phyloP scores from a whole-genome alignment of 805 yeast genomes.

The Helenozyma rhizophorensis region DNA sequence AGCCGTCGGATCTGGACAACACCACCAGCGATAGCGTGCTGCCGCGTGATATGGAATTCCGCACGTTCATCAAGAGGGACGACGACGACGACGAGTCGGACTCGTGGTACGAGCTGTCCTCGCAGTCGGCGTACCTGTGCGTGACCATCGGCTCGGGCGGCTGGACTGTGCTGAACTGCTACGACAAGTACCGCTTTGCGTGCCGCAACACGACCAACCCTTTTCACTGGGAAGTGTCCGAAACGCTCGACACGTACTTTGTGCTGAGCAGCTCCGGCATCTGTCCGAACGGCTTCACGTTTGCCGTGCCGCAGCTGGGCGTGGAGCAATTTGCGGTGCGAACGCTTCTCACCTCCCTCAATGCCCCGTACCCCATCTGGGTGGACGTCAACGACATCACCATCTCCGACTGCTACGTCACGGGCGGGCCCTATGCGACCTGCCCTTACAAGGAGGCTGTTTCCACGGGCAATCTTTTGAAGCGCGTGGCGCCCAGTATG shows the following conservation, averaged over 20 bases:
- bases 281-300: constrained; percentile 33
- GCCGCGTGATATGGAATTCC: too few species aligned
- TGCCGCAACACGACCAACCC: constrained; percentile 47
- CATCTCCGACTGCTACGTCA: constrained; percentile 74
- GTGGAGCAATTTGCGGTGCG: constrained; percentile 28
- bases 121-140: constrained; percentile 35
- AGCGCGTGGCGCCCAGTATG: constrained; percentile 64
- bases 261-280: constrained; percentile 24
- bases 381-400: constrained; percentile 77
- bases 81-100: constrained; percentile 6
- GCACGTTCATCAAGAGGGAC: too few species aligned
- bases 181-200: constrained; percentile 44
- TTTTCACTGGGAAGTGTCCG: constrained; percentile 40
- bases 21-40: constrained; percentile 4
- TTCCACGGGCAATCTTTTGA: constrained; percentile 51
- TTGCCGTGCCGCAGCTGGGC: constrained; percentile 33
- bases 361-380: constrained; percentile 52
- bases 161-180: constrained; percentile 70
- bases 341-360: constrained; percentile 22
- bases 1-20: constrained; percentile 39
- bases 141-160: constrained; percentile 40
- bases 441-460: constrained; percentile 73
- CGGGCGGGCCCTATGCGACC: constrained; percentile 69
- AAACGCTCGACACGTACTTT: constrained; percentile 38
- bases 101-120: constrained; percentile 6